A percentile compares a stretch with the other conserved stretches of the same genome.
These are phyloP conservation scores for Cucumis variabilis DNA, from an alignment of 331 rosid species.

Conservation along the genomic window DNA sequence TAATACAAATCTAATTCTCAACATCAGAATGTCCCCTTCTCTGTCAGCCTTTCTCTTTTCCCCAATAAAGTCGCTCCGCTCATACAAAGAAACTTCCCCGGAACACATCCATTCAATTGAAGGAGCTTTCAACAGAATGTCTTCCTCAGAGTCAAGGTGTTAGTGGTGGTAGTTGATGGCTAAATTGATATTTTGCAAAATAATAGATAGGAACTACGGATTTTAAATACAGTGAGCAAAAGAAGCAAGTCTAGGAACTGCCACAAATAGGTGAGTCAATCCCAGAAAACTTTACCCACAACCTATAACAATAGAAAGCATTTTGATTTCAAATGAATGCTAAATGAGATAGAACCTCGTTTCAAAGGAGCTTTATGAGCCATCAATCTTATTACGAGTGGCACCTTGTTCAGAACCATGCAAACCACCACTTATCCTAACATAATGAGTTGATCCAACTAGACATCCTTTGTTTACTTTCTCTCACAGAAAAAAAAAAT, in stretches of 20 bases:
- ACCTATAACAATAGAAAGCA: not conserved
- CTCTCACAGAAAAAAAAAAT: not conserved
- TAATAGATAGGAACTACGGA: not conserved
- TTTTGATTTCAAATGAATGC: not conserved
- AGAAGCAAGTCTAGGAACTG: not conserved
- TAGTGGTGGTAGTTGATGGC: not conserved
- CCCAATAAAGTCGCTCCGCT: not conserved
- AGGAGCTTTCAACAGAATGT: conserved; percentile 20
- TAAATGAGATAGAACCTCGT: not conserved
- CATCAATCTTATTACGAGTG: not conserved
- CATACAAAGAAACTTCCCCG: conserved; percentile 16
- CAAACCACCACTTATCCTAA: not conserved
- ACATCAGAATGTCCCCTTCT: conserved; percentile 6
- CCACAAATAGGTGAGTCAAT: conserved; percentile 2
- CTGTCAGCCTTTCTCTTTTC: not conserved
- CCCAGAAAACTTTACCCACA: not conserved
- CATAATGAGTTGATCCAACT: conserved; percentile 22
- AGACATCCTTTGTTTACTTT: not conserved
- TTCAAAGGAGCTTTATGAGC: not conserved
- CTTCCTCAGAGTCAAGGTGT: not conserved
- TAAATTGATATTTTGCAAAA: not conserved
- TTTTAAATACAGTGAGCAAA: not conserved
- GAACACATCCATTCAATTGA: not conserved
- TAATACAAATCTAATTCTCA: not conserved
- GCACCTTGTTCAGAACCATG: not conserved